phyloP scores from a whole-genome alignment of 1,139 yeast species.

The Yamadazyma sp. region DNA sequence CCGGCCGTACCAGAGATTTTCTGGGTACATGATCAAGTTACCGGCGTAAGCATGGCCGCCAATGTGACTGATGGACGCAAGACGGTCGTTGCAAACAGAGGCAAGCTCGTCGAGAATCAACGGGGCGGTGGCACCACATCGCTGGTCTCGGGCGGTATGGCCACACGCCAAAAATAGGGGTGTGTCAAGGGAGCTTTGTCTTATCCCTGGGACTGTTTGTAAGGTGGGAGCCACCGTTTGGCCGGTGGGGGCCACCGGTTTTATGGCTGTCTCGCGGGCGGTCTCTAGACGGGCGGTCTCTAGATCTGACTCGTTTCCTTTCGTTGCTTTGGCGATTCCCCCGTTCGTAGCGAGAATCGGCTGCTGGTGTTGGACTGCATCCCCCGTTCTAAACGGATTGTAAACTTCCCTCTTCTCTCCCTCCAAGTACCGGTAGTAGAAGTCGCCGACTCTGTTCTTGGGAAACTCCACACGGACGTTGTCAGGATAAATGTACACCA shows the following conservation, averaged over 20 bases:
- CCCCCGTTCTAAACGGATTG: constrained; percentile 30
- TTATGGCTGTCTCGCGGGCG: too few species aligned
- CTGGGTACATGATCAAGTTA: constrained; percentile 57
- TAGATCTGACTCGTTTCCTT: too few species aligned
- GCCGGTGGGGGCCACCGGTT: too few species aligned
- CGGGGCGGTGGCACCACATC: constrained; percentile 71
- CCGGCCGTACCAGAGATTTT: constrained; percentile 70
- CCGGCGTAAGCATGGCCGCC: constrained; percentile 86
- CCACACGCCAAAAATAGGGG: constrained; percentile 61
- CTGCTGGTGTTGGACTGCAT: background rate
- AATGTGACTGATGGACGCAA: constrained; percentile 64
- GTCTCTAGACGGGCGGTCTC: too few species aligned
- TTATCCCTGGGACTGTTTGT: background rate
- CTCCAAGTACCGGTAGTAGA: constrained; percentile 40
- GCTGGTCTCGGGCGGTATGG: constrained; percentile 57
- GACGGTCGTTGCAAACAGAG: constrained; percentile 13
- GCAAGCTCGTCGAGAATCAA: constrained; percentile 50
- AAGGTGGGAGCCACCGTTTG: too few species aligned
- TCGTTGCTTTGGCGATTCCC: too few species aligned
- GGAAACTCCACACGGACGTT: constrained; percentile 38
- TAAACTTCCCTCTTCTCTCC: constrained; percentile 14
- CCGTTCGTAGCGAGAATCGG: too few species aligned
- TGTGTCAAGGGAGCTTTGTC: background rate
- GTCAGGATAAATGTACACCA: constrained; percentile 58
- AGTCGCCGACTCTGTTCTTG: constrained; percentile 30